Evolutionary conservation across 805 yeast genomes (phyloP).

Genomic region (Candida silvicultrix): DNA sequence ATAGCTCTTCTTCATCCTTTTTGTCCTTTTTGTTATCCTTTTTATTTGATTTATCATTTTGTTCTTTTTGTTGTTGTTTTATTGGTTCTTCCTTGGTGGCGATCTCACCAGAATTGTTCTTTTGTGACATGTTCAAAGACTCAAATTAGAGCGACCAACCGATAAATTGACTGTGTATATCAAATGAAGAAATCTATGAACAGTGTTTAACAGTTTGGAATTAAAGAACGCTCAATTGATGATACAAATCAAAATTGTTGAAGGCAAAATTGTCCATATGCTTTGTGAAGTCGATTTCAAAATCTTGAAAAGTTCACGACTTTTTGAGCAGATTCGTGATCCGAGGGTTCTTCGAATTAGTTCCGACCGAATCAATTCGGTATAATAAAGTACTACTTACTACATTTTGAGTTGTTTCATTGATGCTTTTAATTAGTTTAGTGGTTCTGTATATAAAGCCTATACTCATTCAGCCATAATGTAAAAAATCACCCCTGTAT

Average conservation of each 20-base stretch:
- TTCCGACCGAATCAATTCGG: too few species aligned
- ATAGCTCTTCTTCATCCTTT: conserved; percentile 67
- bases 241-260: background rate
- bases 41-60: conserved; percentile 4
- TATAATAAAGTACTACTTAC: too few species aligned
- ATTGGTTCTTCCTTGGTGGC: conserved; percentile 17
- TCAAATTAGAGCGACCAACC: background rate
- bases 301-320: background rate
- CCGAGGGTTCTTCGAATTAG: too few species aligned
- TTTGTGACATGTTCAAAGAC: conserved; percentile 2
- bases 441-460: background rate
- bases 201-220: background rate
- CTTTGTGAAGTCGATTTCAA: background rate
- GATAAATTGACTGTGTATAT: background rate
- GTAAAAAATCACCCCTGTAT: conserved; percentile 40
- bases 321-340: background rate
- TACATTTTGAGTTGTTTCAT: too few species aligned
- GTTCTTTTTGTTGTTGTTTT: background rate
- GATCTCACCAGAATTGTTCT: conserved; percentile 14
- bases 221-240: background rate
- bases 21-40: conserved; percentile 15
- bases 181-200: background rate
- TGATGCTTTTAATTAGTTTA: background rate
- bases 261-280: background rate
- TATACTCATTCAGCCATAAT: background rate